These are phyloP conservation scores for Gossypium mustelinum DNA, from an alignment of 345 rosid species.

Conservation along the genomic window DNA sequence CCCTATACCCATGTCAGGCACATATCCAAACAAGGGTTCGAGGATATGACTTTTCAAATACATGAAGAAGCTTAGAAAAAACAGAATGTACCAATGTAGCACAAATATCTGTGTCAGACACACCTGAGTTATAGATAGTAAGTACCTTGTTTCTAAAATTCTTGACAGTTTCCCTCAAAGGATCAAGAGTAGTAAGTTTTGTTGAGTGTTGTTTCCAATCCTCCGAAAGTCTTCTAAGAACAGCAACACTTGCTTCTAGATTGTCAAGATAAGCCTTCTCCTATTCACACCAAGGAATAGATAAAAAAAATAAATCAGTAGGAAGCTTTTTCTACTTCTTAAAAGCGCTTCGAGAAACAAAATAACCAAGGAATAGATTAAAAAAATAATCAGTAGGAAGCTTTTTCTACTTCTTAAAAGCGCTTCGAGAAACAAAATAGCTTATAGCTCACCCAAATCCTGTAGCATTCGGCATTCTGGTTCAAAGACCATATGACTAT, in stretches of 20 bases:
- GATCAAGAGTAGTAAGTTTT: conserved; percentile 43
- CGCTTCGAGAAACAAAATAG: conserved; percentile 10
- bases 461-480: conserved; percentile 63
- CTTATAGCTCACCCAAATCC: conserved; percentile 64
- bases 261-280: conserved; percentile 58
- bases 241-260: conserved; percentile 50
- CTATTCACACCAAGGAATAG: conserved; percentile 27
- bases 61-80: neutral
- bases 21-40: neutral
- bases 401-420: conserved; percentile 11
- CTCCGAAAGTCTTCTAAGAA: conserved; percentile 48
- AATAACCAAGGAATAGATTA: conserved; percentile 9
- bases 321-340: neutral
- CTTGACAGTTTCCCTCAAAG: conserved; percentile 48
- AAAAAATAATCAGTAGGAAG: neutral
- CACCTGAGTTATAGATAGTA: neutral
- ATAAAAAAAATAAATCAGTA: neutral
- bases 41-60: neutral
- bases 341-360: conserved; percentile 8
- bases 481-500: conserved; percentile 57
- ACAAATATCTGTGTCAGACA: neutral
- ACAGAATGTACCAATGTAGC: neutral
- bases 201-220: conserved; percentile 57
- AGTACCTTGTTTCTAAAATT: conserved; percentile 58
- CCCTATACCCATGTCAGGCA: neutral